Evolutionary conservation across 192 early-diverging fungal genomes (phyloP).

Genomic region (Dissophora globulifera): DNA sequence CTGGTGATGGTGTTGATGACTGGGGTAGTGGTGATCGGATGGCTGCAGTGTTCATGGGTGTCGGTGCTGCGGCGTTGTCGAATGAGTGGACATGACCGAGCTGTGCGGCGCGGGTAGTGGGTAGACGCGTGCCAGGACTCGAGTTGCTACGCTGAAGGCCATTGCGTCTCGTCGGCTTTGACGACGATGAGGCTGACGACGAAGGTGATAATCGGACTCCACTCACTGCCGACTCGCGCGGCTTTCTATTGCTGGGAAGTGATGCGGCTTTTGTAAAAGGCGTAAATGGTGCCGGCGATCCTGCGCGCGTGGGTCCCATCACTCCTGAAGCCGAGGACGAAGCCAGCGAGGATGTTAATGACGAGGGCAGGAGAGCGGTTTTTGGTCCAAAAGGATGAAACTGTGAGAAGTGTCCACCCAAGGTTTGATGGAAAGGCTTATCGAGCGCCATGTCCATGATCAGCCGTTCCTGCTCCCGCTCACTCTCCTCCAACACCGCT

Average conservation of each 20-base stretch:
- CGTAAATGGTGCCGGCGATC: conserved; percentile 11
- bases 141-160: conserved; percentile 35
- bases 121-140: conserved; percentile 24
- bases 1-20: not conserved
- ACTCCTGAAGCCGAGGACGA: conserved; percentile 11
- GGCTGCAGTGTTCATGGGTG: not conserved
- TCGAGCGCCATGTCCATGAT: conserved; percentile 47
- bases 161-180: no score
- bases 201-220: no score
- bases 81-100: not conserved
- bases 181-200: no score
- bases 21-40: not conserved
- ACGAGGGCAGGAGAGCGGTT: no score
- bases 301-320: not conserved
- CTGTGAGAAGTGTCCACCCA: conserved; percentile 3
- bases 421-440: conserved; percentile 6
- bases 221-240: no score
- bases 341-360: conserved; percentile 3
- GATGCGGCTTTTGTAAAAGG: not conserved
- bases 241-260: no score
- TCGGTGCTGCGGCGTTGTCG: not conserved
- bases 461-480: conserved; percentile 20
- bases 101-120: not conserved
- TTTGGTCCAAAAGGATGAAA: conserved; percentile 13
- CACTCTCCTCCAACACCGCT: no score